Evolutionary conservation across 345 rosid species (phyloP), one percentile per base, ranked within the genome.

Genomic region (Gossypium turneri): DNA sequence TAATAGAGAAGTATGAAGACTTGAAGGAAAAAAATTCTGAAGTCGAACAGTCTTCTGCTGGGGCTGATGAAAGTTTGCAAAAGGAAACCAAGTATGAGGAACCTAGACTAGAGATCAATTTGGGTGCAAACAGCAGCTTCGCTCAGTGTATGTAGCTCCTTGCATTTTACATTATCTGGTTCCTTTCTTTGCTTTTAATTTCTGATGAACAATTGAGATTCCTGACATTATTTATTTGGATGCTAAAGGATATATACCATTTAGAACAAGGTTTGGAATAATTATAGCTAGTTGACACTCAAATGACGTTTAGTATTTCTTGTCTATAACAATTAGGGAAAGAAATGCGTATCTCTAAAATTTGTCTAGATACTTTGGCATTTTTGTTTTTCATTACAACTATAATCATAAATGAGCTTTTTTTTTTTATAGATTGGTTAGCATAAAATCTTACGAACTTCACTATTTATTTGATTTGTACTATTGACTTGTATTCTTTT

Each of bases 1-100:
- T 90, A 25, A 86, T 83, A 80, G 84, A 67, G 52, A 83, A 88
- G 76, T 86, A 86, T 73, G 92, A 89, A 50, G 83, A 82, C 83
- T 79, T 90, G 25, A 77, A 70, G 72, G 80, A 72, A 57, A 87
- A 86, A 84, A 75, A 88, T 3, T 81, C 86, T 60, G 81, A 84
- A 78, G 87, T 78, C 3, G 53, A 79, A n/a, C 83, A 79, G 61
- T 63, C 80, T 70, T 75, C 75, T 64, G 78, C 57, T 60, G 92
- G 67, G 70, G 70, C 82, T 53, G 78, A 84, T 55, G 90, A 82
- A 79, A 87, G 77, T 73, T 19, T 78, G 73, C 79, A 77, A 66
- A 73, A 78, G 52, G 77, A 73, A 22, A 48, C 81, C 24, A 59
- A 61, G 56, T 15, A 61, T 16, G 81, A 75, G 64, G 87, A 85